A percentile compares a stretch with the other conserved stretches of the same genome.
Conservation (phyloP, 768 basidiomycete genomes). For the Rhodotorula kratochvilovae region DNA sequence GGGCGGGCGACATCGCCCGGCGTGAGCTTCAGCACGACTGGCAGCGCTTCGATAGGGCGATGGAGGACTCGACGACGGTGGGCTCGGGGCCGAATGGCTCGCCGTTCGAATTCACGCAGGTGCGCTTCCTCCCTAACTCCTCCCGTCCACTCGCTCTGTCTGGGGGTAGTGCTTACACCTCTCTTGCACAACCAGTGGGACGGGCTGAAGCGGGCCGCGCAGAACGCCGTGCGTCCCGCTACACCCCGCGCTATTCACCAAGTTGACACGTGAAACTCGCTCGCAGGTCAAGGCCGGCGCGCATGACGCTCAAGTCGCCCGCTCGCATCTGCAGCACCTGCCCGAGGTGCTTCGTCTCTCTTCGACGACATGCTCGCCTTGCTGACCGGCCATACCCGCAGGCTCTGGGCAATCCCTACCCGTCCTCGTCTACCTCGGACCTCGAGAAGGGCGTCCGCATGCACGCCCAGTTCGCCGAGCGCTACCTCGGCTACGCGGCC, state of each 20-base stretch:
- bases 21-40: background rate
- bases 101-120: background rate
- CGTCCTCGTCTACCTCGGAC: background rate
- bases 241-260: no score
- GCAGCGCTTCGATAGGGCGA: background rate
- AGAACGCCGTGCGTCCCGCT: background rate
- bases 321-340: background rate
- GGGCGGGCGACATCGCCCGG: background rate
- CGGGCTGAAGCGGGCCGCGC: background rate
- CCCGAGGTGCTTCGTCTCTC: background rate
- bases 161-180: no score
- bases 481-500: background rate
- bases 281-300: background rate
- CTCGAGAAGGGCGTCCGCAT: background rate
- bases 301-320: background rate
- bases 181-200: background rate
- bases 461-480: background rate
- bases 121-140: background rate
- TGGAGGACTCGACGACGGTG: background rate
- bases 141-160: no score
- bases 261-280: background rate
- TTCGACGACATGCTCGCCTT: background rate
- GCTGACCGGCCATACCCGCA: background rate
- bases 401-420: background rate
- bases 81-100: background rate